These are phyloP conservation scores for Stentor roeselii DNA, from an alignment of 73 alveolate species.

Conservation along the genomic window DNA sequence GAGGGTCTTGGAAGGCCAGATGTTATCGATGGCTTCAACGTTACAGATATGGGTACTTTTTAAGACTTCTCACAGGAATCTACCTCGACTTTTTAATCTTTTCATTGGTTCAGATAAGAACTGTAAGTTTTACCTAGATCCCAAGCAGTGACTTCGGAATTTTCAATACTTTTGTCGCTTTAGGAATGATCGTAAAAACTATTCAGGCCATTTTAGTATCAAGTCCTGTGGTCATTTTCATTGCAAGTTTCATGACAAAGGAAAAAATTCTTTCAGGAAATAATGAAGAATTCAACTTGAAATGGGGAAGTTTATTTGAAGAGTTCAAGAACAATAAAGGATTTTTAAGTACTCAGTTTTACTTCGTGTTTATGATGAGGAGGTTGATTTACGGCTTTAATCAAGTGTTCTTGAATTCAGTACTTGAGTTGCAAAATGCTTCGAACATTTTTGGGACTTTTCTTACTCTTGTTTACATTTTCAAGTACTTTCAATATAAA, in stretches of 20 bases:
- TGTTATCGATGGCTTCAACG: neutral
- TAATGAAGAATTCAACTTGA: neutral
- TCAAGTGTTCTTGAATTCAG: neutral
- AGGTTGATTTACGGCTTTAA: neutral
- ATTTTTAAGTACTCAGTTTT: neutral
- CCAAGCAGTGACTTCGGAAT: neutral
- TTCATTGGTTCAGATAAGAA: neutral
- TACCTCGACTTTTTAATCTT: neutral
- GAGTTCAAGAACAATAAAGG: constrained; percentile 6
- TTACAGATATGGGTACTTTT: neutral
- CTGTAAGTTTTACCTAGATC: neutral
- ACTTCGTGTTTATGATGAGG: neutral
- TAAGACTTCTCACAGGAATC: neutral
- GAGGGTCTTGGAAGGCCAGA: neutral
- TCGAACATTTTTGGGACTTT: neutral
- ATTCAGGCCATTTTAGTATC: neutral
- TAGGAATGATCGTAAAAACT: neutral
- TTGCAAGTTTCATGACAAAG: neutral
- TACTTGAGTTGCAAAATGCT: neutral
- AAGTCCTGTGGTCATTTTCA: neutral
- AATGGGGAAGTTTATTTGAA: neutral
- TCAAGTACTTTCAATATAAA: neutral
- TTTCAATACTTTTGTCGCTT: neutral
- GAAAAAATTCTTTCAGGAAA: neutral
- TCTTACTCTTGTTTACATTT: neutral